These are phyloP conservation scores for Oryza punctata DNA, from an alignment of 176 grass and related monocot genomes.

Conservation along the genomic window DNA sequence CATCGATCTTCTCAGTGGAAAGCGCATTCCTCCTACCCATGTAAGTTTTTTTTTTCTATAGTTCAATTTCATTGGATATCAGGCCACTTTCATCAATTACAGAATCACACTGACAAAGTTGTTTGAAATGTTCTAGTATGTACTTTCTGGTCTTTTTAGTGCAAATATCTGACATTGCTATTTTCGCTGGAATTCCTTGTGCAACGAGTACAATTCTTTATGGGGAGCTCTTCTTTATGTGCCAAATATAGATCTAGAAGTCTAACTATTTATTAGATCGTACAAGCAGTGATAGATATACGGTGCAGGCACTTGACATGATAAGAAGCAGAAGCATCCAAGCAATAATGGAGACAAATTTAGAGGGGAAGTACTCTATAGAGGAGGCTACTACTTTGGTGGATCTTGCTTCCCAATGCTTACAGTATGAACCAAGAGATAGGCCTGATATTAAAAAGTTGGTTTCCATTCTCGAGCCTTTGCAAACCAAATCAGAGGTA, in stretches of 20 bases:
- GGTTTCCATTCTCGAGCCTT: conserved; percentile 65
- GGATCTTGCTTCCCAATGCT: conserved; percentile 78
- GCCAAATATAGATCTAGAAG: not conserved
- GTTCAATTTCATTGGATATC: not conserved
- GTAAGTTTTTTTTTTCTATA: conserved; percentile 49
- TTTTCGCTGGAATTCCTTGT: not conserved
- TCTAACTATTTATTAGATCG: not conserved
- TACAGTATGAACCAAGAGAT: conserved; percentile 89
- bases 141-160: not conserved
- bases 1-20: conserved; percentile 92
- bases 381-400: conserved; percentile 86
- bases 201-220: not conserved
- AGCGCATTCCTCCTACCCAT: conserved; percentile 90
- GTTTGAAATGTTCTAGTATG: not conserved
- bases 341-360: conserved; percentile 88
- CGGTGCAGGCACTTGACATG: conserved; percentile 78
- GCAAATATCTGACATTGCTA: not conserved
- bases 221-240: too few species aligned
- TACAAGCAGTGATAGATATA: conserved; percentile 22
- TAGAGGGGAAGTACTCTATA: conserved; percentile 87
- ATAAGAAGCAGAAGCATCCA: conserved; percentile 79
- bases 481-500: conserved; percentile 82
- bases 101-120: not conserved
- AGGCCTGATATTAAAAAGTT: conserved; percentile 76
- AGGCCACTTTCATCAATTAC: conserved; percentile 2